phyloP scores from a whole-genome alignment of 768 basidiomycete species.

The Botryobasidium botryosum region DNA sequence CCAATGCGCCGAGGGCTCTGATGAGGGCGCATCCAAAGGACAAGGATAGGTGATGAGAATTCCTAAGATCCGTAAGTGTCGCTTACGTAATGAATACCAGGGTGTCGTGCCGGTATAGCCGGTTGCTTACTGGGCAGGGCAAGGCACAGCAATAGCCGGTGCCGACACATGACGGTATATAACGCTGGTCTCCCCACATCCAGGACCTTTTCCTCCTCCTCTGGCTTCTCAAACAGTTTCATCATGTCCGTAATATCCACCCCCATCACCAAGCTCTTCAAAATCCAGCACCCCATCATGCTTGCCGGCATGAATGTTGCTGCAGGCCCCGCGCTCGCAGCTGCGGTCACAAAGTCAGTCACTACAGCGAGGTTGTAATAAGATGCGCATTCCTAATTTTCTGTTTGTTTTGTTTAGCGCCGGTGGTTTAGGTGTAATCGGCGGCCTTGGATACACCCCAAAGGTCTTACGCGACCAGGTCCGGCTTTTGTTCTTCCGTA shows the following conservation, averaged over 20 bases:
- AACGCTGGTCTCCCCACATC: constrained; percentile 1
- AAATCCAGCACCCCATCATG: constrained; percentile 69
- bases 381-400: neutral
- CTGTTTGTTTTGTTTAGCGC: constrained; percentile 23
- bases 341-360: constrained; percentile 62
- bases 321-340: constrained; percentile 56
- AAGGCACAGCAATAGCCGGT: too few relatives aligned
- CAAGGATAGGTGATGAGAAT: too few relatives aligned
- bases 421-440: constrained; percentile 84
- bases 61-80: too few relatives aligned
- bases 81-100: too few relatives aligned
- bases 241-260: constrained; percentile 40
- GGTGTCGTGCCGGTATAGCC: too few relatives aligned
- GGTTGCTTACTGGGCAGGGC: too few relatives aligned
- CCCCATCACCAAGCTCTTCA: constrained; percentile 70
- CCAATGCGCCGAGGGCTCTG: too few relatives aligned
- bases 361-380: neutral
- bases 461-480: constrained; percentile 68
- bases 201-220: neutral
- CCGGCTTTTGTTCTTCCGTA: constrained; percentile 11
- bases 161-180: too few relatives aligned
- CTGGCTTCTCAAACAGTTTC: neutral
- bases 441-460: constrained; percentile 75
- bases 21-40: too few relatives aligned
- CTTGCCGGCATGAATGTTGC: constrained; percentile 86